Percentiles rank a stretch among this genome's conserved stretches.
Conservation (phyloP, 345 rosid genomes). For the Microcos paniculata region DNA sequence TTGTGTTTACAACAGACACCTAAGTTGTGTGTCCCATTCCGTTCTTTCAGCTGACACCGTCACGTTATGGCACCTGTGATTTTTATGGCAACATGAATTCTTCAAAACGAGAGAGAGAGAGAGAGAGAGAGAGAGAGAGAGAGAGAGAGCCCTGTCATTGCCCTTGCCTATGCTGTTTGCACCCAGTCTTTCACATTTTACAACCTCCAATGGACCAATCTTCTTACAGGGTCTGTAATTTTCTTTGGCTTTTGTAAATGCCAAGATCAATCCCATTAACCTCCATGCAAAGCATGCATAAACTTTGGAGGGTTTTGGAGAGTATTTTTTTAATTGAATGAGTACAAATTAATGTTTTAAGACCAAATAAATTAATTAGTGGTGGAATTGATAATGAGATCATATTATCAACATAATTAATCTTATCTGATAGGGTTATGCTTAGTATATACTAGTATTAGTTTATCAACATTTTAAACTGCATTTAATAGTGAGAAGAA, state of each 20-base stretch:
- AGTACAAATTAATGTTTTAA: not conserved
- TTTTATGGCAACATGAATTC: not conserved
- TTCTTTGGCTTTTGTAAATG: not conserved
- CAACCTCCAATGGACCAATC: not conserved
- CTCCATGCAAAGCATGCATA: not conserved
- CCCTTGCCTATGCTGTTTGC: not conserved
- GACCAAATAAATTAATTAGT: not conserved
- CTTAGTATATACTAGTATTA: not conserved
- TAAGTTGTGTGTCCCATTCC: slow-evolving; percentile 15
- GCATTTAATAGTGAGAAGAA: not conserved
- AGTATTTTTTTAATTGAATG: not conserved
- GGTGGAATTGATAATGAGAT: not conserved
- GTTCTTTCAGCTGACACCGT: slow-evolving; percentile 19
- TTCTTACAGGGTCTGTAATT: not conserved
- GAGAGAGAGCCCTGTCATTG: not conserved
- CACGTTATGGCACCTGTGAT: slow-evolving; percentile 5
- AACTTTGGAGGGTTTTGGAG: not conserved
- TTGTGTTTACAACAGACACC: slow-evolving; percentile 1
- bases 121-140: not conserved
- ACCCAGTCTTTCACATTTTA: not conserved
- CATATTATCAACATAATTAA: not conserved
- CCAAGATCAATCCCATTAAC: not conserved
- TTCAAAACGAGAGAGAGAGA: not conserved
- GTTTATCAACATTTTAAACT: not conserved
- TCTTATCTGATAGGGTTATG: not conserved